phyloP scores from a whole-genome alignment of 2,329 filamentous ascomycete genomes.

The Alternaria viburni region DNA sequence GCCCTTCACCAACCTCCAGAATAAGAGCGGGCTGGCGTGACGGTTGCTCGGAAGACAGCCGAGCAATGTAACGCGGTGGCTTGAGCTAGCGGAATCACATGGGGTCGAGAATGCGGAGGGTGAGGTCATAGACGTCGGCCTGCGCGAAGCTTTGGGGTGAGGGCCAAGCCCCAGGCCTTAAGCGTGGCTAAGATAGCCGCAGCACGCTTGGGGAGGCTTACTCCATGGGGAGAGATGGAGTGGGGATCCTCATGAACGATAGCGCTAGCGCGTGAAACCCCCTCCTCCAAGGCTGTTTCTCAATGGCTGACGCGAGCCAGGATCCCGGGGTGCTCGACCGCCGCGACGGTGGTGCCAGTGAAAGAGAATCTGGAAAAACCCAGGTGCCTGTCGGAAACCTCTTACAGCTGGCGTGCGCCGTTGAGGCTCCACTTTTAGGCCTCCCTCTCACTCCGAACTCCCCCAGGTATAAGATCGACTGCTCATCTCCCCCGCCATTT shows the following conservation, averaged over 20 bases:
- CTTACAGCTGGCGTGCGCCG: slow-evolving; percentile 8
- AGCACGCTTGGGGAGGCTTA: slow-evolving; percentile 8
- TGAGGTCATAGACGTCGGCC: slow-evolving; percentile 14
- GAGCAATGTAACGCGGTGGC: slow-evolving; percentile 10
- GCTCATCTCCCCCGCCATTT: slow-evolving; percentile 2
- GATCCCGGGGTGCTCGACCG: slow-evolving; percentile 1
- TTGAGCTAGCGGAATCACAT: slow-evolving; percentile 1
- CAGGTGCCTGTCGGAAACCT: background rate
- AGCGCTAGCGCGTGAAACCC: slow-evolving; percentile 5
- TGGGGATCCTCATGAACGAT: slow-evolving; percentile 11
- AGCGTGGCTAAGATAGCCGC: slow-evolving; percentile 11
- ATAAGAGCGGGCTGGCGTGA: background rate
- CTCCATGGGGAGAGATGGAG: slow-evolving; percentile 10
- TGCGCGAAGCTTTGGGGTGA: slow-evolving; percentile 7
- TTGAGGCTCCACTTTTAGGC: slow-evolving; percentile 13
- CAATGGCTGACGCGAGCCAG: slow-evolving; percentile 7
- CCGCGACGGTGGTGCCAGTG: background rate
- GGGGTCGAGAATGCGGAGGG: background rate
- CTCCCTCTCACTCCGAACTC: slow-evolving; percentile 8
- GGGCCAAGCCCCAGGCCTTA: slow-evolving; percentile 1
- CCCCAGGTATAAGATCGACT: slow-evolving; percentile 10
- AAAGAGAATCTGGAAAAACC: background rate
- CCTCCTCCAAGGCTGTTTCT: slow-evolving; percentile 4
- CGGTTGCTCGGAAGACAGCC: background rate
- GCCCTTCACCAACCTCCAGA: background rate